Evolutionary conservation across 306 rosid species (phyloP).

Genomic region (Lathyrus aphaca): DNA sequence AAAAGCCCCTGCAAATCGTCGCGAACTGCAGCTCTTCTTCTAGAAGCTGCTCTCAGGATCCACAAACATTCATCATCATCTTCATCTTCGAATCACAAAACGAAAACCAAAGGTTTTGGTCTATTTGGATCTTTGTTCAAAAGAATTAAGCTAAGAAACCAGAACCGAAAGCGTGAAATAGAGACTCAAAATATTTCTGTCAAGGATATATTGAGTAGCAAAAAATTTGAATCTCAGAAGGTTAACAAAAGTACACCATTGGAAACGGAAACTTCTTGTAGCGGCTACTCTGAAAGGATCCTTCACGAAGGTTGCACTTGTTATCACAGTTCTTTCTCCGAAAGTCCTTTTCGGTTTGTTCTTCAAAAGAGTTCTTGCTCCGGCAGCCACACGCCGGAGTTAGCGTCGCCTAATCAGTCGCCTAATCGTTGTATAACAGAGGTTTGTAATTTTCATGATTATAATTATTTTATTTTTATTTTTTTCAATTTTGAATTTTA

Average conservation of each 20-base stretch:
- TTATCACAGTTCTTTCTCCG: slow-evolving; percentile 45
- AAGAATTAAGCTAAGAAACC: slow-evolving; percentile 52
- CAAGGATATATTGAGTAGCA: slow-evolving; percentile 41
- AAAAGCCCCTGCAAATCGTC: slow-evolving; percentile 77
- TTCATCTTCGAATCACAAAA: slow-evolving; percentile 31
- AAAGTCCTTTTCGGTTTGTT: slow-evolving; percentile 85
- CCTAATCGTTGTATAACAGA: too few relatives aligned
- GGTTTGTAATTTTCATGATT: slow-evolving; percentile 51
- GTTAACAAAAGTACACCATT: slow-evolving; percentile 45
- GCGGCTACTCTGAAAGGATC: slow-evolving; percentile 42
- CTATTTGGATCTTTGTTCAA: slow-evolving; percentile 72
- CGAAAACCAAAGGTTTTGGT: slow-evolving; percentile 52
- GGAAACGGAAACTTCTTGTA: slow-evolving; percentile 53
- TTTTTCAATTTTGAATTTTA: neutral
- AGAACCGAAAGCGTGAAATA: slow-evolving; percentile 50
- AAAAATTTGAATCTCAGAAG: slow-evolving; percentile 17
- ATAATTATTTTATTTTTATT: neutral
- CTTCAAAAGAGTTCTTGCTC: slow-evolving; percentile 56
- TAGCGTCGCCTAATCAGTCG: slow-evolving; percentile 60
- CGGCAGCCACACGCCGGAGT: slow-evolving; percentile 74
- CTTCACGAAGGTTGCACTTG: slow-evolving; percentile 34
- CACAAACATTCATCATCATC: slow-evolving; percentile 61
- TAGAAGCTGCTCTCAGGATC: slow-evolving; percentile 86
- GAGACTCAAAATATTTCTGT: slow-evolving; percentile 41
- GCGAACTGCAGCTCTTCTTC: slow-evolving; percentile 71